These are phyloP conservation scores for Trichoderma brevicompactum DNA, from an alignment of 2,329 filamentous ascomycete genomes.

Conservation along the genomic window DNA sequence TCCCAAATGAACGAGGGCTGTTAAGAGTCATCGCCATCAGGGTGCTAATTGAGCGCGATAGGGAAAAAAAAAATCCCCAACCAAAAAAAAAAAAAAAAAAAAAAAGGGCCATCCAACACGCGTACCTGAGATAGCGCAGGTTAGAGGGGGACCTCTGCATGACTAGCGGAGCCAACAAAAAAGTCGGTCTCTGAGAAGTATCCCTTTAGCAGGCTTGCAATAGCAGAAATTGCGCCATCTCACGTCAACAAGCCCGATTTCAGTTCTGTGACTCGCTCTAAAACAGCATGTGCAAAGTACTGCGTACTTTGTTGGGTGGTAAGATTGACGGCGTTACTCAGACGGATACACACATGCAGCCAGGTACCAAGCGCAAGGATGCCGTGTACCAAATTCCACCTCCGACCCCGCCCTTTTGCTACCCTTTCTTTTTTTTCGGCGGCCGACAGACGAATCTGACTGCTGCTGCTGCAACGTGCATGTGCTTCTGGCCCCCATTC, in stretches of 20 bases:
- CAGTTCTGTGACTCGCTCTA: neutral
- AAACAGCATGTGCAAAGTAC: too few relatives aligned
- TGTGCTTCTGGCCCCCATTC: constrained; percentile 9
- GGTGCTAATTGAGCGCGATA: constrained; percentile 7
- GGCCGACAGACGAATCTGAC: constrained; percentile 13
- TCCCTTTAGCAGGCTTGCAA: neutral
- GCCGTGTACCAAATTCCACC: neutral
- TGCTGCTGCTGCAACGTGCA: constrained; percentile 16
- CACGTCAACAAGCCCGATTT: constrained; percentile 17
- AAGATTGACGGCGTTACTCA: neutral
- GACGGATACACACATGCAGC: too few relatives aligned
- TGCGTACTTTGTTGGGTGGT: neutral
- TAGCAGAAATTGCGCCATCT: constrained; percentile 21
- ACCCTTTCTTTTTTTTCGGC: neutral
- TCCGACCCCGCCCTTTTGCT: neutral
- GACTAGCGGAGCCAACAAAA: too few relatives aligned
- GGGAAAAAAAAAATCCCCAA: neutral
- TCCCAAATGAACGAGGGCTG: too few relatives aligned
- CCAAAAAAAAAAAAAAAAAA: neutral
- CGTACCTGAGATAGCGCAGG: constrained; percentile 10
- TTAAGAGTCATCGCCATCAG: neutral
- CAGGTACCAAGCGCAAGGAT: neutral
- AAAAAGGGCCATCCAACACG: neutral
- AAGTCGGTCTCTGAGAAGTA: neutral
- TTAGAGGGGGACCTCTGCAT: neutral